phyloP scores from a whole-genome alignment of 805 yeast genomes.

The Starmerella asiatica region DNA sequence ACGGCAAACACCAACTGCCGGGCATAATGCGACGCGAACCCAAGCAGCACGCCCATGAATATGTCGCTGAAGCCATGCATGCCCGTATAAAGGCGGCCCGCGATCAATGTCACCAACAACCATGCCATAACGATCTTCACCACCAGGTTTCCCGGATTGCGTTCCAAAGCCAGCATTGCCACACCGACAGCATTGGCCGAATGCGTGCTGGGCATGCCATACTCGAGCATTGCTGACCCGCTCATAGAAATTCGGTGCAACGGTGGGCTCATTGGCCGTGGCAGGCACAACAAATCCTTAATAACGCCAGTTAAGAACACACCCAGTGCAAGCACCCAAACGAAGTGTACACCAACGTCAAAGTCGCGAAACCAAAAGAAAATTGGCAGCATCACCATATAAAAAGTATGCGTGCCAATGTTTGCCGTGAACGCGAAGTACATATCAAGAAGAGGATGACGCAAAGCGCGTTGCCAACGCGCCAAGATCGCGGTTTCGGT shows the following conservation, averaged over 20 bases:
- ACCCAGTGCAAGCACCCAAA: slow-evolving; percentile 52
- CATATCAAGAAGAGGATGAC: slow-evolving; percentile 44
- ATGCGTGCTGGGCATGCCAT: slow-evolving; percentile 90
- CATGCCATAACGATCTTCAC: slow-evolving; percentile 17
- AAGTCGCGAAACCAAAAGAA: slow-evolving; percentile 70
- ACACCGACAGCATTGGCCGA: slow-evolving; percentile 90
- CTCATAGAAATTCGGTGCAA: slow-evolving; percentile 78
- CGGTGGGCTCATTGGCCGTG: slow-evolving; percentile 89
- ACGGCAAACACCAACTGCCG: slow-evolving; percentile 35
- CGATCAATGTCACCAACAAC: slow-evolving; percentile 51
- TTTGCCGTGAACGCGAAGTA: slow-evolving; percentile 83
- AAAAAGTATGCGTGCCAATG: slow-evolving; percentile 86
- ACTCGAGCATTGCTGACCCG: slow-evolving; percentile 81
- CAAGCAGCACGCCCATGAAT: slow-evolving; percentile 49
- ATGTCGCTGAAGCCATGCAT: slow-evolving; percentile 92
- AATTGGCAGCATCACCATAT: slow-evolving; percentile 74
- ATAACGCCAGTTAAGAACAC: slow-evolving; percentile 49
- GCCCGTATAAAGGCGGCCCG: slow-evolving; percentile 86
- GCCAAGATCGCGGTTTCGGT: slow-evolving; percentile 52
- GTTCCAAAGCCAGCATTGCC: slow-evolving; percentile 34
- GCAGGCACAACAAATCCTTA: slow-evolving; percentile 78
- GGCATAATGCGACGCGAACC: slow-evolving; percentile 34
- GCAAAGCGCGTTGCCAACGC: slow-evolving; percentile 37
- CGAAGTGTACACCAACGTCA: slow-evolving; percentile 43
- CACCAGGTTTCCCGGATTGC: slow-evolving; percentile 2